phyloP scores from a whole-genome alignment of 495 filamentous ascomycete species.

The Xylaria castorea region DNA sequence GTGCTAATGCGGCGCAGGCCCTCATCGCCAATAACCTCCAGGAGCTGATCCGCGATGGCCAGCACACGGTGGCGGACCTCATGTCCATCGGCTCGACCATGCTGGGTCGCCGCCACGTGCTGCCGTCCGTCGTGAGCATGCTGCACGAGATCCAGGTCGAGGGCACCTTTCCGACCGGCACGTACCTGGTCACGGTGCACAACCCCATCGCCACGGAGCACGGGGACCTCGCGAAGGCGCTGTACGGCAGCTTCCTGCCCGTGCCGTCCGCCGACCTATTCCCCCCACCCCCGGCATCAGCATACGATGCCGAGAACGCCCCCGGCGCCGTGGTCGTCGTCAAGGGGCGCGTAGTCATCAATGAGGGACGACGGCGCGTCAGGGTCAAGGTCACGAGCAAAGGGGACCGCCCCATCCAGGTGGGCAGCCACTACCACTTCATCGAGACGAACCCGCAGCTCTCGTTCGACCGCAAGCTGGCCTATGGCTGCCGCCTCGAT shows the following conservation, averaged over 20 bases:
- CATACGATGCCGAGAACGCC: slow-evolving; percentile 68
- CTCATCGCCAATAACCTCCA: slow-evolving; percentile 90
- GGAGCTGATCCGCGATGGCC: slow-evolving; percentile 97
- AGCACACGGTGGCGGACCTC: slow-evolving; percentile 88
- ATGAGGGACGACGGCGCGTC: slow-evolving; percentile 76
- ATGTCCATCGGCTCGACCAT: slow-evolving; percentile 91
- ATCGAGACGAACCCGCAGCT: slow-evolving; percentile 91
- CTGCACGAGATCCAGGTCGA: slow-evolving; percentile 89
- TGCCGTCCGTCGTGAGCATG: slow-evolving; percentile 77
- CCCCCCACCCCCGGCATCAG: slow-evolving; percentile 62
- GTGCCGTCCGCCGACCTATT: slow-evolving; percentile 73
- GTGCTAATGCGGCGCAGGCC: slow-evolving; percentile 60
- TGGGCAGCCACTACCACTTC: slow-evolving; percentile 97
- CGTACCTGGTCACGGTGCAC: slow-evolving; percentile 95
- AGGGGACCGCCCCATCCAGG: slow-evolving; percentile 91
- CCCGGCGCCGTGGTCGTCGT: slow-evolving; percentile 82
- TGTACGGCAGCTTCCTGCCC: slow-evolving; percentile 93
- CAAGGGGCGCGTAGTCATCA: slow-evolving; percentile 72
- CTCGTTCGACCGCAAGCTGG: slow-evolving; percentile 84
- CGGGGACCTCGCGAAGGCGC: slow-evolving; percentile 81
- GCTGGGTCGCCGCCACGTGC: slow-evolving; percentile 93
- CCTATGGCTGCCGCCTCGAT: slow-evolving; percentile 88
- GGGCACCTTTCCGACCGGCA: slow-evolving; percentile 89
- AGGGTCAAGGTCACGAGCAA: slow-evolving; percentile 79
- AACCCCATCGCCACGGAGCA: slow-evolving; percentile 87